Evolutionary conservation across 1,139 yeast species (phyloP), one percentile per base, ranked within the genome.

Genomic region (Yamadazyma triangularis): DNA sequence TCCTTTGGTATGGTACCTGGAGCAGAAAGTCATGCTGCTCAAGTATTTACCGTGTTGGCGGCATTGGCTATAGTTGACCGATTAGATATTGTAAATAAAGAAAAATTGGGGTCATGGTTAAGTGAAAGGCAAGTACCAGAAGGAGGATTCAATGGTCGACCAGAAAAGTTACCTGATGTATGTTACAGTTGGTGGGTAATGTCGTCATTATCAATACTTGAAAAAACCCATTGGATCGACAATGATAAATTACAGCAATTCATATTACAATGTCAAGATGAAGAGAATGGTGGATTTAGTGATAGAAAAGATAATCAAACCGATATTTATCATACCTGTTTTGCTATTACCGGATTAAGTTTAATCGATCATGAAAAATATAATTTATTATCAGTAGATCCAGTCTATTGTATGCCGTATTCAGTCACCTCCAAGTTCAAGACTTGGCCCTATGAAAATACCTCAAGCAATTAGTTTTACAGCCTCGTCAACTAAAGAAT

Each of bases 101-200:
- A 73, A 18, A 51, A 75, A 36, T 61, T 82, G 29, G 73, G 76
- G 2, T 40, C 48, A 15, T 91, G 98, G 97, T 66, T 91, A 13
- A 74, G 91, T 46, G 97, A 91, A 52, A 65, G 99, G 33, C 99
- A 91, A 54, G 73, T 86, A n/a, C 46, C 55, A 23, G 79, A 79
- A 3, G 99, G 99, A 4, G 99, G 99, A 0, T 66, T 91, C 33
- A 91, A 91, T 51, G 99, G 99, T 0, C 73, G 99, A 29, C 98
- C 98, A 0, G 96, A 93, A 42, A 91, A 91, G 53, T 62, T 89
- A 15, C 96, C 97, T 0, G 99, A 91, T 56, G 96, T 86, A 11
- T 91, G 99, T 53, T 91, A 91, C 53, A 80, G 93, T 50, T 93
- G 97, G 97, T 91, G 98, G 98, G 96, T 88, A 5, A 57, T 89